A percentile compares a stretch with the other conserved stretches of the same genome.
Conservation (phyloP, 495 filamentous ascomycete species). For the Tuber borchii region DNA sequence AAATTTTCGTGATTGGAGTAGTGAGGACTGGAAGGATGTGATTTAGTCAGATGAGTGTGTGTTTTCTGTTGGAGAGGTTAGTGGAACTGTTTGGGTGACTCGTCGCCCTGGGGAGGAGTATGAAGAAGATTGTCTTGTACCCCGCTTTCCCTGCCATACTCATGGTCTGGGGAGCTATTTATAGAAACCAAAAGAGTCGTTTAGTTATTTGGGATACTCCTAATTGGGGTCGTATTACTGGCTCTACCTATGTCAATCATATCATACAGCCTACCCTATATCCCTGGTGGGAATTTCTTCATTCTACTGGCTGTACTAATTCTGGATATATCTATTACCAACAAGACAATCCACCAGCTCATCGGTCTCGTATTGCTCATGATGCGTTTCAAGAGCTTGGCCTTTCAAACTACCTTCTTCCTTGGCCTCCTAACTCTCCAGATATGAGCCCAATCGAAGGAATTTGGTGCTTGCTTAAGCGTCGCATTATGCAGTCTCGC, state of each 20-base stretch:
- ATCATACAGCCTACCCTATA: background rate
- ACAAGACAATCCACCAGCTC: conserved; percentile 8
- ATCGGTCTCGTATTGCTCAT: background rate
- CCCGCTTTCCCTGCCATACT: background rate
- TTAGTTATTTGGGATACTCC: background rate
- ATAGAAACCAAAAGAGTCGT: background rate
- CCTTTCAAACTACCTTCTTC: background rate
- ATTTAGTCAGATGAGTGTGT: background rate
- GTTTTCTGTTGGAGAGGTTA: background rate
- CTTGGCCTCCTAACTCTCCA: conserved; percentile 7
- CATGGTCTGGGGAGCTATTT: background rate
- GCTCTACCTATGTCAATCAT: background rate
- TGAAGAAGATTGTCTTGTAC: background rate
- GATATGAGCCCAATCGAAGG: conserved; percentile 19
- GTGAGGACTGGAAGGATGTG: background rate
- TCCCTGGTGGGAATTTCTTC: background rate
- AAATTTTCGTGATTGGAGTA: background rate
- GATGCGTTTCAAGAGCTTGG: background rate
- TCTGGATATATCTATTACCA: conserved; percentile 3
- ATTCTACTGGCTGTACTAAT: background rate
- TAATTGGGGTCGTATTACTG: background rate
- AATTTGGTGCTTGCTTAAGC: conserved; percentile 15
- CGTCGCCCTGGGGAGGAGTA: background rate
- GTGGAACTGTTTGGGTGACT: background rate
- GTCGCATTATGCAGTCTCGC: background rate